These are phyloP conservation scores for Phytophthora litchii DNA, from an alignment of 352 stramenopile genomes.

Conservation along the genomic window DNA sequence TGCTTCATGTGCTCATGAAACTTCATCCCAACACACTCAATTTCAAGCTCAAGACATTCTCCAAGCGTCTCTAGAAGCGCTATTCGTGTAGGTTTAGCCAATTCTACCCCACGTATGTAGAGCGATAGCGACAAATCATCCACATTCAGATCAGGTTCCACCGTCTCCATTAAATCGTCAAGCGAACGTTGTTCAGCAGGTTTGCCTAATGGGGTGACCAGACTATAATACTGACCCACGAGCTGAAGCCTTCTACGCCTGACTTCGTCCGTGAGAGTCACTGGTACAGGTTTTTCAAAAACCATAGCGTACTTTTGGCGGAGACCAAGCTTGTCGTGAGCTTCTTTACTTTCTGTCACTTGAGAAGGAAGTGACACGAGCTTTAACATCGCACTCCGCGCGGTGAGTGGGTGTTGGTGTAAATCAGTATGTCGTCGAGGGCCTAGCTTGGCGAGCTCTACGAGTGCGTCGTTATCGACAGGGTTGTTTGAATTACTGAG, in stretches of 20 bases:
- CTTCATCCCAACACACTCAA: constrained; percentile 65
- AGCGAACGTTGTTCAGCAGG: constrained; percentile 22
- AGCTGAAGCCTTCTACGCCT: constrained; percentile 47
- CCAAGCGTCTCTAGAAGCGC: constrained; percentile 63
- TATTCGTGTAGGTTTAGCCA: constrained; percentile 62
- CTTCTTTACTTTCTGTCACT: constrained; percentile 35
- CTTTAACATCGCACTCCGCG: constrained; percentile 71
- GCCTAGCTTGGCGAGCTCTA: background rate
- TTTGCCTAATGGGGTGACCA: constrained; percentile 29
- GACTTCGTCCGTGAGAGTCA: constrained; percentile 48
- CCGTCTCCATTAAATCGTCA: constrained; percentile 54
- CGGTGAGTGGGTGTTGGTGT: constrained; percentile 40
- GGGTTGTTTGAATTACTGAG: background rate
- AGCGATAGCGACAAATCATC: constrained; percentile 69
- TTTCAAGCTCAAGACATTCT: constrained; percentile 61
- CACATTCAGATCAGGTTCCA: constrained; percentile 70
- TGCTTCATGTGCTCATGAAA: constrained; percentile 78
- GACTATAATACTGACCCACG: constrained; percentile 64
- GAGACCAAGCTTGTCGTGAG: constrained; percentile 42
- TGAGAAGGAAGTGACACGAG: constrained; percentile 54
- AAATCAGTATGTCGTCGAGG: constrained; percentile 1
- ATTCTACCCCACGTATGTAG: constrained; percentile 63
- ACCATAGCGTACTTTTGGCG: constrained; percentile 55
- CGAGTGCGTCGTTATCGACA: background rate
- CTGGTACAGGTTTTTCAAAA: constrained; percentile 51